phyloP scores from a whole-genome alignment of 2,329 filamentous ascomycete species.

The Trichoderma brevicompactum region DNA sequence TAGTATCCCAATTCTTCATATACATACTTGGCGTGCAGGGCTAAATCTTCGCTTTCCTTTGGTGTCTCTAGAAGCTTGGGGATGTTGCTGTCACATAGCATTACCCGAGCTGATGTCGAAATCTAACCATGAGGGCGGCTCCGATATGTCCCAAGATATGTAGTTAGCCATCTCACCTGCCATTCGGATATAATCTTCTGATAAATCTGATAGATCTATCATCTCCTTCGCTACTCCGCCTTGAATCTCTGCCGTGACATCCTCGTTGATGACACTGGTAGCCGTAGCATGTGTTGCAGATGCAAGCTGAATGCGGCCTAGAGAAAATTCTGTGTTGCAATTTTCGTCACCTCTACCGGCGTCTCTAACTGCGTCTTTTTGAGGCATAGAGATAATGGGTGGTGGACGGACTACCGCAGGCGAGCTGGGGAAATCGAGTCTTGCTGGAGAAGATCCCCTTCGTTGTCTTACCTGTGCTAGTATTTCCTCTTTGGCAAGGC shows the following conservation, averaged over 20 bases:
- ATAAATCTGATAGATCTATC: slow-evolving; percentile 4
- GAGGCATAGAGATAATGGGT: slow-evolving; percentile 23
- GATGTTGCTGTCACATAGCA: not conserved
- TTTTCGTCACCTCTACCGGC: not conserved
- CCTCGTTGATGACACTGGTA: not conserved
- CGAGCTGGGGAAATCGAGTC: not conserved
- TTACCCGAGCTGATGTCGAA: slow-evolving; percentile 20
- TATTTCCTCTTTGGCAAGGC: slow-evolving; percentile 20
- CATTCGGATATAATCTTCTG: slow-evolving; percentile 24
- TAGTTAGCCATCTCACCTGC: slow-evolving; percentile 24
- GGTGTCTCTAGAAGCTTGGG: not conserved
- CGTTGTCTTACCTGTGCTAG: not conserved
- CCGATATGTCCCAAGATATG: slow-evolving; percentile 25
- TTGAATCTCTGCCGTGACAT: not conserved
- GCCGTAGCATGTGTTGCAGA: slow-evolving; percentile 21
- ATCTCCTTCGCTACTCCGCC: not conserved
- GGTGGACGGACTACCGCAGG: not conserved
- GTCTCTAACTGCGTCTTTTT: not conserved
- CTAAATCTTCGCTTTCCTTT: not conserved
- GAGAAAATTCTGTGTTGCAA: not conserved
- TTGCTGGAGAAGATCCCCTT: slow-evolving; percentile 4
- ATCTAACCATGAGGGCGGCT: slow-evolving; percentile 17
- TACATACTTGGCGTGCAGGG: not conserved
- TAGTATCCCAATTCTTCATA: not conserved
- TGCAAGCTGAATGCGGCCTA: slow-evolving; percentile 21